Conservation (phyloP, 2,329 filamentous ascomycete genomes). For the Calonectria crousiana region DNA sequence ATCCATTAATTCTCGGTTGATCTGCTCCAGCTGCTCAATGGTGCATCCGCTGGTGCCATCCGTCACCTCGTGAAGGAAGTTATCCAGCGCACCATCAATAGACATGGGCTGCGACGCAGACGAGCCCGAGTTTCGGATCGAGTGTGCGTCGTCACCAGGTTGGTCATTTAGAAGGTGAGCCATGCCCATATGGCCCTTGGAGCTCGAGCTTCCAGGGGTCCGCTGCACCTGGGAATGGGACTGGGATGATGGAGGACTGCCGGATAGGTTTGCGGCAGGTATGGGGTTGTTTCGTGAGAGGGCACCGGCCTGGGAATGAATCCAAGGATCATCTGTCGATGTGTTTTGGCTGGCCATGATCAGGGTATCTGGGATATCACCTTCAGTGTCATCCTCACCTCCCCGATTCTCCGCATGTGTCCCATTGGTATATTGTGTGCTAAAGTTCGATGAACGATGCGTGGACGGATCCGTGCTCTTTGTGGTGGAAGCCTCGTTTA, state of each 20-base stretch:
- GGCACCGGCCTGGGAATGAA: constrained; percentile 69
- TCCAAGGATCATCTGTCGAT: constrained; percentile 67
- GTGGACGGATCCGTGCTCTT: constrained; percentile 83
- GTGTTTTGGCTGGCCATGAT: constrained; percentile 58
- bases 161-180: constrained; percentile 57
- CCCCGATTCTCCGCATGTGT: constrained; percentile 60
- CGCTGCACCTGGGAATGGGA: constrained; percentile 39
- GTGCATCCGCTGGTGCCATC: constrained; percentile 80
- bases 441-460: constrained; percentile 72
- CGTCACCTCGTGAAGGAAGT: constrained; percentile 74
- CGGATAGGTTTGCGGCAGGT: constrained; percentile 41
- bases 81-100: constrained; percentile 62
- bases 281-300: constrained; percentile 55
- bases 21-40: constrained; percentile 95
- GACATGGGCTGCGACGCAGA: constrained; percentile 61
- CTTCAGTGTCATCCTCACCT: constrained; percentile 50
- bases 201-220: constrained; percentile 46
- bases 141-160: constrained; percentile 49
- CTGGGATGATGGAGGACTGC: constrained; percentile 56
- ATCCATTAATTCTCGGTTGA: constrained; percentile 92
- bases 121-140: constrained; percentile 47
- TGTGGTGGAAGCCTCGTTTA: constrained; percentile 94
- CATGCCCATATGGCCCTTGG: constrained; percentile 48
- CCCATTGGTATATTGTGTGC: constrained; percentile 81
- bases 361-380: constrained; percentile 68